phyloP scores from a whole-genome alignment of 371 early-diverging fungal species.

The Antonospora locustae region DNA sequence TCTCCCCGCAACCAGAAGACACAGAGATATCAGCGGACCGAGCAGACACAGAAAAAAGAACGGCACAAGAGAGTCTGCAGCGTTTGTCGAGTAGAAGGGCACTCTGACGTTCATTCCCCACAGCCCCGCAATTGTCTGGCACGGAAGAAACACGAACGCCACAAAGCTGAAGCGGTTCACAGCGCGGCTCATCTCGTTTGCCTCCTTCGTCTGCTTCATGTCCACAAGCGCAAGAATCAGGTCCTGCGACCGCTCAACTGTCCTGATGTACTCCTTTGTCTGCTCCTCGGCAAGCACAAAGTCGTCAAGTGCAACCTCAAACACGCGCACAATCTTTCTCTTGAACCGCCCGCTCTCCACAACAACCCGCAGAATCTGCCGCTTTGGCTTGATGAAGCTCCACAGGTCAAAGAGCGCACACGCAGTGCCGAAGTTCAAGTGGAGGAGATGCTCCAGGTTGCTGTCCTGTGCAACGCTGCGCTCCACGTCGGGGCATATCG shows the following conservation, averaged over 20 bases:
- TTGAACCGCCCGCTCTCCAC: conserved; percentile 23
- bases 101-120: conserved; percentile 54
- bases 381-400: conserved; percentile 36
- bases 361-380: conserved; percentile 33
- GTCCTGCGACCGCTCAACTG: conserved; percentile 48
- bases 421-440: conserved; percentile 35
- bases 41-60: neutral
- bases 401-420: conserved; percentile 30
- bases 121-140: conserved; percentile 47
- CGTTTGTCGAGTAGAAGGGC: conserved; percentile 32
- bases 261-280: conserved; percentile 29
- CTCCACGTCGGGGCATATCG: conserved; percentile 22
- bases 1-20: too few relatives aligned
- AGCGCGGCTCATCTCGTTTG: conserved; percentile 45
- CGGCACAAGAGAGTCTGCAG: neutral
- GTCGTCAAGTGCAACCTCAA: conserved; percentile 26
- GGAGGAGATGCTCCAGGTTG: conserved; percentile 22
- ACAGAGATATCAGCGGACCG: too few relatives aligned
- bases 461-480: conserved; percentile 21
- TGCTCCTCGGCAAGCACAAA: conserved; percentile 26
- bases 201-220: conserved; percentile 47
- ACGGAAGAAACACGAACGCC: conserved; percentile 48
- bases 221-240: conserved; percentile 46
- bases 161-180: conserved; percentile 46
- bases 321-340: conserved; percentile 17